Base-by-base conservation (phyloP, 2,329 filamentous ascomycete genomes). In the Hypoxylon sp. region DNA sequence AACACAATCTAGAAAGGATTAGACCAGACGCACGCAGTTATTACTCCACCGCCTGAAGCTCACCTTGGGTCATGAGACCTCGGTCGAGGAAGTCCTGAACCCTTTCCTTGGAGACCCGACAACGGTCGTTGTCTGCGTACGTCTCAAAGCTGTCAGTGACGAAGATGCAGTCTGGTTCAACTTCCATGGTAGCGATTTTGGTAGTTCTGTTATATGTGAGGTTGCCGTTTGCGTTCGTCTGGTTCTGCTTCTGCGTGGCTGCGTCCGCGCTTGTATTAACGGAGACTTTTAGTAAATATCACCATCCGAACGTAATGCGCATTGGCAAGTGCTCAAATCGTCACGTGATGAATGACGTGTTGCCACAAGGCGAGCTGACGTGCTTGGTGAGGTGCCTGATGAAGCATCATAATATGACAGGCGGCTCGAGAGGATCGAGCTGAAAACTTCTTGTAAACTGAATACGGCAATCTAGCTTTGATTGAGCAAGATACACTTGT, bases 41-140 rank as follows among this genome's bases (percentile, higher is more conserved):
- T 31, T 41, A 8, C 13, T 9, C 9, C 2, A 47, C 3, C 9
- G 11, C 40, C n/a, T 20, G 23, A 45, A 27, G 15, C 26, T 9
- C 43, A 56, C 57, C 48, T 49, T 41, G 20, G 21, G 5, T 52
- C 57, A 60, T 55, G 21, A 48, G 48, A 45, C 48, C 57, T n/a
- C 42, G 18, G 23, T 55, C 43, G 4, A 60, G 15, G 24, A 49
- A 49, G 7, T 43, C 21, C 52, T 52, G 21, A 31, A 60, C 57
- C 31, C 29, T 45, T 45, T 29, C 27, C 10, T 52, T 46, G n/a
- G 51, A 46, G 11, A 17, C 9, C 21, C 15, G 47, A 10, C 57
- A 17, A 15, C 31, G 23, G 27, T 40, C 31, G 24, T n/a, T 47
- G 18, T 15, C 15, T 35, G 13, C 43, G 35, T 38, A 56, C 42